A percentile compares a stretch with the other conserved stretches of the same genome.
Conservation (phyloP, 2,329 filamentous ascomycete species). For the Aspergillus calidoustus region DNA sequence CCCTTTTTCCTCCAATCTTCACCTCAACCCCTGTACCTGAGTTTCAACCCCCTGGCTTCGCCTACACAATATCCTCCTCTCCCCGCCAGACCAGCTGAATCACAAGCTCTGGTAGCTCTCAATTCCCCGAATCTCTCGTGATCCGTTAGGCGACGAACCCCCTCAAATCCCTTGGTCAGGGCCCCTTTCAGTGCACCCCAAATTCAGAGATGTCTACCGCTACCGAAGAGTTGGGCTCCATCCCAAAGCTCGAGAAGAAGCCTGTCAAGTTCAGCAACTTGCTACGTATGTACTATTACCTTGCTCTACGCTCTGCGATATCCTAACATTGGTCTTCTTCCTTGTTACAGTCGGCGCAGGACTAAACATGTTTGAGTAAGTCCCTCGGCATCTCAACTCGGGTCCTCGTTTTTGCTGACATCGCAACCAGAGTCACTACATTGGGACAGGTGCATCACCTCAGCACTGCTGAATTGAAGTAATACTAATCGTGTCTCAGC, state of each 20-base stretch:
- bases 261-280: conserved; percentile 99
- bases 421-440: conserved; percentile 61
- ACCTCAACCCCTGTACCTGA: background rate
- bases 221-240: conserved; percentile 56
- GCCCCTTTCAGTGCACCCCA: conserved; percentile 65
- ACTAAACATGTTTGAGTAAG: conserved; percentile 91
- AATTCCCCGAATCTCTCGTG: conserved; percentile 15
- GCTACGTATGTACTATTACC: conserved; percentile 61
- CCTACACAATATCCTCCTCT: background rate
- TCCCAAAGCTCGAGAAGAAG: conserved; percentile 87
- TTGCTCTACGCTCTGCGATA: background rate
- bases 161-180: conserved; percentile 96
- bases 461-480: background rate
- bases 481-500: conserved; percentile 68
- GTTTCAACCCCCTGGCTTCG: background rate
- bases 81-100: conserved; percentile 11
- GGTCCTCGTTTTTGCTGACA: conserved; percentile 17
- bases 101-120: conserved; percentile 16
- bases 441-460: conserved; percentile 62
- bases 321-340: conserved; percentile 29
- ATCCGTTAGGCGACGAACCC: conserved; percentile 75
- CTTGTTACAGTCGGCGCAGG: conserved; percentile 72
- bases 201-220: conserved; percentile 61
- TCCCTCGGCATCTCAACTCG: conserved; percentile 22
- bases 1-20: background rate